These are phyloP conservation scores for Trichophyton simii DNA, from an alignment of 2,329 filamentous ascomycete species.

Conservation along the genomic window DNA sequence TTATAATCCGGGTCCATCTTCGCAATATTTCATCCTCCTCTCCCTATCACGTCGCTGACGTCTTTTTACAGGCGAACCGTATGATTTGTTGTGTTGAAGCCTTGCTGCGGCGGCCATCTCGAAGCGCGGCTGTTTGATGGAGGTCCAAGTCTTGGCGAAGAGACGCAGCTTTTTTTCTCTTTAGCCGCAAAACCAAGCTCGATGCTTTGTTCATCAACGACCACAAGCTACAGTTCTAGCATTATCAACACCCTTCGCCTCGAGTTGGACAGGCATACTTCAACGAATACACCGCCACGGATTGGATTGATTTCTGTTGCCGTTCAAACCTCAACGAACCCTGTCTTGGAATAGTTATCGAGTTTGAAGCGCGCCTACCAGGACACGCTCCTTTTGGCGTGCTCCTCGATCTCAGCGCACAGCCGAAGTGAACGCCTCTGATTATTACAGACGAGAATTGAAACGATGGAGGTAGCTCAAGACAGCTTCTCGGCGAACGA, in stretches of 20 bases:
- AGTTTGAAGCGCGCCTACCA: neutral
- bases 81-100: neutral
- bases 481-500: constrained; percentile 17
- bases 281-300: no score
- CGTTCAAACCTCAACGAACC: neutral
- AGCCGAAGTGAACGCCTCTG: no score
- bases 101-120: neutral
- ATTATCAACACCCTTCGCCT: neutral
- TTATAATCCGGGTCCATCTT: constrained; percentile 32
- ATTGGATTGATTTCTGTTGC: neutral
- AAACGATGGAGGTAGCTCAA: constrained; percentile 11
- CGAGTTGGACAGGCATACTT: neutral
- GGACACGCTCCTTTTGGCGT: neutral
- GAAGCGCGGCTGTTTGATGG: neutral
- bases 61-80: neutral
- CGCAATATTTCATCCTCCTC: neutral
- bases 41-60: neutral
- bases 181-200: neutral
- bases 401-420: neutral
- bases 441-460: neutral
- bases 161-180: neutral
- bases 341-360: neutral
- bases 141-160: neutral
- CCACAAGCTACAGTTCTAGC: neutral
- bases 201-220: neutral